Percentiles rank a stretch among this genome's conserved stretches.
phyloP scores from a whole-genome alignment of 1,284 basidiomycete species.

The Tausonia pullulans region DNA sequence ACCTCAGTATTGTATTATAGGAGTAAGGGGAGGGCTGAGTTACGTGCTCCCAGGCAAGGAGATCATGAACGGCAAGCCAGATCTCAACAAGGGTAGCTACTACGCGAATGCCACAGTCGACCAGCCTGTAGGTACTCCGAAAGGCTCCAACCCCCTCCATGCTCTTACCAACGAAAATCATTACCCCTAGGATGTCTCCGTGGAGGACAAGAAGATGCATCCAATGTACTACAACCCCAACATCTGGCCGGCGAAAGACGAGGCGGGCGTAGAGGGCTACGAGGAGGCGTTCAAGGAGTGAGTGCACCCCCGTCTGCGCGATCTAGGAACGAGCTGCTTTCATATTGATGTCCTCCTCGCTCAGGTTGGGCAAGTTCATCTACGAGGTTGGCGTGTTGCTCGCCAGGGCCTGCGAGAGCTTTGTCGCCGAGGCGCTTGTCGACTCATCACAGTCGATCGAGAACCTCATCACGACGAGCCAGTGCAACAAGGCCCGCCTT shows the following conservation, averaged over 20 bases:
- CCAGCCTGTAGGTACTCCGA: constrained; percentile 29
- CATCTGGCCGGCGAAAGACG: constrained; percentile 51
- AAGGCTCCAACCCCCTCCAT: too few relatives aligned
- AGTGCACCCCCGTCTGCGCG: constrained; percentile 15
- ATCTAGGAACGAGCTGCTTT: background rate
- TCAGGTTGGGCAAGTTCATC: constrained; percentile 50
- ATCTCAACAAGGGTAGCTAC: constrained; percentile 76
- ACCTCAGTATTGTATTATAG: background rate
- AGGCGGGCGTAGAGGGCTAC: constrained; percentile 57
- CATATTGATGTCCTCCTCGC: background rate
- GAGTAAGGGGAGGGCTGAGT: constrained; percentile 73
- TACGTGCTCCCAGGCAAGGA: constrained; percentile 63
- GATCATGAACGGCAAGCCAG: constrained; percentile 75
- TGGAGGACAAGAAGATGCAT: constrained; percentile 44
- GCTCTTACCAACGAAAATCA: too few relatives aligned
- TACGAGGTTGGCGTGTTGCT: constrained; percentile 67
- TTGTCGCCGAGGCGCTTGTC: constrained; percentile 29
- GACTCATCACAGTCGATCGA: constrained; percentile 25
- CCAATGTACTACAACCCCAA: constrained; percentile 50
- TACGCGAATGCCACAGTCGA: constrained; percentile 79
- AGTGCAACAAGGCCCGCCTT: constrained; percentile 51
- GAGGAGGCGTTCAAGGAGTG: constrained; percentile 76
- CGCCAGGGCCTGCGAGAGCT: constrained; percentile 73
- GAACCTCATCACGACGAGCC: constrained; percentile 29
- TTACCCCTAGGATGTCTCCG: constrained; percentile 37